Base-by-base conservation (phyloP, 768 basidiomycete species). In the Paxillus rubicundulus region DNA sequence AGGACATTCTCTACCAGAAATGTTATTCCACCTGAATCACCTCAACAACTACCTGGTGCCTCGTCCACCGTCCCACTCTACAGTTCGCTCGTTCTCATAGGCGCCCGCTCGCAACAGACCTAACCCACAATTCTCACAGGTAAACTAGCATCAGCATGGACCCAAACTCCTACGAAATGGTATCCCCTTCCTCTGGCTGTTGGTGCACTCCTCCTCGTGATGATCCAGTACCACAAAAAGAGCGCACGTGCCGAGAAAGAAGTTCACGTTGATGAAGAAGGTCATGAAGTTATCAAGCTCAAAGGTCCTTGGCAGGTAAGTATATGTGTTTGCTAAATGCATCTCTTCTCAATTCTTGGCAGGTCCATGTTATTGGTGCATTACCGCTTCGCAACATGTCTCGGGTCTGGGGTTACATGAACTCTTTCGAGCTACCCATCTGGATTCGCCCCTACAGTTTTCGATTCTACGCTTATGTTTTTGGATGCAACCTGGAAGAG, bases 301-400 rank as follows among this genome's bases (percentile, higher is more conserved):
- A 89, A 88, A 66, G 93, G 96, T 0, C 93, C 93, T 3, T 96
- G 92, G 92, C 92, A 94, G 76, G 92, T 92, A 59, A 61, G 85
- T 20, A 32, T 36, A 16, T 6, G 9, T 8, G 12, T 42, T 36
- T 33, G 7, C 17, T 49, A 16, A 10, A 33, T 18, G 1, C 28
- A 38, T 3, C 20, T 9, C 53, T 21, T 49, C 28, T 52, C 51
- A 32, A 58, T 48, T 4, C 32, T 9, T 33, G 28, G 8, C 55
- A 92, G 93, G 92, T 98, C n/a, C 90, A 96, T 71, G 94, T 98
- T 43, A 77, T 98, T 46, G 96, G 95, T 47, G 95, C 95, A 9
- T 81, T 99, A 1, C 97, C 97, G 0, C 80, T 98, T 6, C 85
- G 95, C 38, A 93, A 93, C 55, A 84, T 98, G 66, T 98, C 96